Evolutionary conservation across 257 asterid genomes (phyloP).

Genomic region (Solanum okadae): DNA sequence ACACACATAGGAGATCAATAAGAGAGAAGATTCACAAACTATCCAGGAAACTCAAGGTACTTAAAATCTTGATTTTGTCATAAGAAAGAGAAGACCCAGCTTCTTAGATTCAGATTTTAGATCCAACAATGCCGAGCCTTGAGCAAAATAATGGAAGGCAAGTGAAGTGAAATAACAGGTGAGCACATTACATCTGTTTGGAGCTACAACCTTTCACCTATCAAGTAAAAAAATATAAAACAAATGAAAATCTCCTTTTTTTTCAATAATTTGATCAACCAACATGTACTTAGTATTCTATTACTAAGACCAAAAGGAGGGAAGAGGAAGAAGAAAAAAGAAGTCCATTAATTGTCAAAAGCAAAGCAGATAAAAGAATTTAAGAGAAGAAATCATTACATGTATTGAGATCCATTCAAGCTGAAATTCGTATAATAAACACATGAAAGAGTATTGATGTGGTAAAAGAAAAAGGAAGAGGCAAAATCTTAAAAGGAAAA

Average conservation of each 20-base stretch:
- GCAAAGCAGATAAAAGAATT: background rate
- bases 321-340: background rate
- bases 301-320: background rate
- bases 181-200: background rate
- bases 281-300: background rate
- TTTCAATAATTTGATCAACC: background rate
- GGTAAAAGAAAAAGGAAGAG: background rate
- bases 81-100: background rate
- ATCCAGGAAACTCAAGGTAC: background rate
- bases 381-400: background rate
- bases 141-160: background rate
- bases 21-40: background rate
- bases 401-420: background rate
- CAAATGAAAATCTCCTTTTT: background rate
- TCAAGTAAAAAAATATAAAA: background rate
- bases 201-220: background rate
- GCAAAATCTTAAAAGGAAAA: background rate
- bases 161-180: background rate
- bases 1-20: background rate
- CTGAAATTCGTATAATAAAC: background rate
- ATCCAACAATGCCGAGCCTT: background rate
- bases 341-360: background rate
- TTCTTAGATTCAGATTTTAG: background rate
- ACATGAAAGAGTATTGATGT: background rate
- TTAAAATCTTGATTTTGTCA: background rate